Evolutionary conservation across 768 basidiomycete species (phyloP), one percentile per base, ranked within the genome.

Genomic region (Tulasnella sp.): DNA sequence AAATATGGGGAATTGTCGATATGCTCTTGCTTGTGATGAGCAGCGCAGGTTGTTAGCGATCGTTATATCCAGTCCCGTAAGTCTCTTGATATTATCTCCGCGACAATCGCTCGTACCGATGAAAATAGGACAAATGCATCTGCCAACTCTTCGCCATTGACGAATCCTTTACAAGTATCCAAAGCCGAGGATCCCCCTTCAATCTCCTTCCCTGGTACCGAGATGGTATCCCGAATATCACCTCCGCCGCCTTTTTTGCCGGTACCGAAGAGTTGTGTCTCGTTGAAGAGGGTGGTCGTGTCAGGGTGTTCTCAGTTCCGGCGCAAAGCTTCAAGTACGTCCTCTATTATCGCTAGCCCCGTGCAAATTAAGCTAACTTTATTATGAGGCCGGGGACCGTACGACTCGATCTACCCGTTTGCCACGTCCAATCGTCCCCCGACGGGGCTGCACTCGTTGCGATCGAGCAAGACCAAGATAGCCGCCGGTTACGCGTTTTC

Each of bases 261-360:
- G 76, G 77, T 4, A 72, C 63, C 31, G 80, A 82, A 59, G 81
- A 82, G 53, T 46, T 82, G 2, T 61, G 77, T 0, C 63, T 82
- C 0, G 67, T 80, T 3, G 80, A 82, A 59, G 69, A 70, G 0
- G 60, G 57, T 2, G 67, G 67, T 0, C 70, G 70, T 15, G 76
- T 70, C 1, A 67, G 80, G 15, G 69, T 81, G n/a, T 80, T 73
- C 59, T 81, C 80, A 0, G 61, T 79, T 42, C 67, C 76, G 2
- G 76, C 77, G 0, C 71, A 75, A 56, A 75, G 78, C 45, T 80
- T 78, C 56, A 66, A 81, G 79, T 81, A 35, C 27, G 69, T 59
- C 54, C 36, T 19, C 21, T 59, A n/a, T n/a, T n/a, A n/a, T n/a
- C 3, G 31, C 29, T 15, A 27, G 8, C 46, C 15, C 1, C 6